These are phyloP conservation scores for Incumbomyces delicatus DNA, from an alignment of 2,329 filamentous ascomycete species.

Conservation along the genomic window DNA sequence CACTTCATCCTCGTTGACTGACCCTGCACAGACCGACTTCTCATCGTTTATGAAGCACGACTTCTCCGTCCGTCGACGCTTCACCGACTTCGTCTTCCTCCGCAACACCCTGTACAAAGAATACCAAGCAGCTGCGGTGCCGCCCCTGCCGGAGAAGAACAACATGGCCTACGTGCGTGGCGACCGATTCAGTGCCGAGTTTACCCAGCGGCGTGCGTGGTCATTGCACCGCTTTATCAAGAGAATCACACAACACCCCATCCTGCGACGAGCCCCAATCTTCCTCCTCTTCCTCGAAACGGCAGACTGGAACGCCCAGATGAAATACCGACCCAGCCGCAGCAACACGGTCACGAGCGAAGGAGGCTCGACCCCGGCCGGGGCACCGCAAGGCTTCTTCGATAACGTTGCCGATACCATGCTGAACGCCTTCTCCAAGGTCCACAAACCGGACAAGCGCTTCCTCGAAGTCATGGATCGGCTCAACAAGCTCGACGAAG, in stretches of 20 bases:
- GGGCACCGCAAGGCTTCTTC: constrained; percentile 57
- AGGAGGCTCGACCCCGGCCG: constrained; percentile 26
- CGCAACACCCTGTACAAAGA: constrained; percentile 82
- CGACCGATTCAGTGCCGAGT: constrained; percentile 88
- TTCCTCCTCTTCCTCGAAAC: constrained; percentile 87
- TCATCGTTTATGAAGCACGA: constrained; percentile 77
- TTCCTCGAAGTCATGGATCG: constrained; percentile 92
- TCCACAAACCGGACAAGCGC: constrained; percentile 86
- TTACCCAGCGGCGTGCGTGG: constrained; percentile 77
- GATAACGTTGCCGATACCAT: constrained; percentile 94
- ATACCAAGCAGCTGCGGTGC: constrained; percentile 84
- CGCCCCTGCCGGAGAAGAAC: constrained; percentile 93
- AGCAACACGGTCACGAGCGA: constrained; percentile 41
- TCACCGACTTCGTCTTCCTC: constrained; percentile 95
- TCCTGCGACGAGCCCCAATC: constrained; percentile 71
- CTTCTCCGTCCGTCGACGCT: constrained; percentile 75
- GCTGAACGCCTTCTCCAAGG: constrained; percentile 93
- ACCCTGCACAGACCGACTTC: constrained; percentile 67
- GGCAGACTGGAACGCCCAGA: constrained; percentile 91
- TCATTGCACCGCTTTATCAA: constrained; percentile 86
- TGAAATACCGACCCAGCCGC: constrained; percentile 66
- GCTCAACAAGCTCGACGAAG: constrained; percentile 87
- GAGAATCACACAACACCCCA: constrained; percentile 77
- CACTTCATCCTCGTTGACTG: constrained; percentile 2
- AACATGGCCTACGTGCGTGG: constrained; percentile 98